Base-by-base conservation (phyloP, 495 filamentous ascomycete species). In the Viridothelium virens region DNA sequence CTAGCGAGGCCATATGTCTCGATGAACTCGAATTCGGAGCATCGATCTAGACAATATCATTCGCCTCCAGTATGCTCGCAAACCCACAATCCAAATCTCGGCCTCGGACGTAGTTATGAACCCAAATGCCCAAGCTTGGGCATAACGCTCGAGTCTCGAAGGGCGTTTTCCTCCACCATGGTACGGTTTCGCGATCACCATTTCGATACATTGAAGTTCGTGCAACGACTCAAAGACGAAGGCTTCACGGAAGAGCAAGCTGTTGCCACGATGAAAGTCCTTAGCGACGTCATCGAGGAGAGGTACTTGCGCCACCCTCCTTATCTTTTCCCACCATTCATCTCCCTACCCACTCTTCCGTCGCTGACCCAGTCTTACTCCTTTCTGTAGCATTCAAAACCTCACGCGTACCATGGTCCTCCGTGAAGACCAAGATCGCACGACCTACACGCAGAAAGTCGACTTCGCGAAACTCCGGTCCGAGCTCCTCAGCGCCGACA, bases 391-490 rank as follows among this genome's bases (percentile, higher is more conserved):
- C 69, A 96, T 99, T 66, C 95, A 97, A 74, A 97, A 99, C 80
- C 80, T 99, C 31, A 97, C 95, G 0, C 88, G 94, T 65, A 97
- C 94, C 11, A 97, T 99, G 95, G 95, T 99, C 2, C 83, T 95
- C n/a, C 90, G 91, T 72, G 95, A 97, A 78, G 95, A 91, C 68
- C 86, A 89, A 50, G 88, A 89, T 67, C 87, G 87, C 67, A 88
- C 91, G 5, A 95, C 91, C 2, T 99, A 99, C 78, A 96, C 92
- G 0, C 95, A 97, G 74, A 97, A 97, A 77, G 95, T 99, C 65
- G 94, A 99, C 79, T 97, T 99, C 72, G 91, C 94, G n/a, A 96
- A 97, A 80, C 86, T 97, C 25, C 91, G 94, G 74, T 93, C 91
- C 36, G 94, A 99, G 76, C 85, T 99, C 2, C 85, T 96, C 0